Conservation (phyloP, 345 rosid genomes). For the Eucalyptus polybractea region DNA sequence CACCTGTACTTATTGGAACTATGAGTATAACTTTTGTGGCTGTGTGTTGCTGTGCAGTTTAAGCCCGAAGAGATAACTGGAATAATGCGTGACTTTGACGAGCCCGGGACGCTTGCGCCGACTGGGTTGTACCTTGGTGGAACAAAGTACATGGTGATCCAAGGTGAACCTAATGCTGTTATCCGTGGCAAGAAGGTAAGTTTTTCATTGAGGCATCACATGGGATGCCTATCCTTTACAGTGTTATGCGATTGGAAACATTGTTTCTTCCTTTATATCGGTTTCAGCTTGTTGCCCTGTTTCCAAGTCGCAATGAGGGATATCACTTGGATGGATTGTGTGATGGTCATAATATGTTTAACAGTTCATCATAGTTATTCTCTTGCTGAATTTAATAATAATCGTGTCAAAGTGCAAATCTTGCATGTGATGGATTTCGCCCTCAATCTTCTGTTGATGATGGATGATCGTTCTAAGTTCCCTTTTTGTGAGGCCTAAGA, state of each 20-base stretch:
- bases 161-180: constrained; percentile 31
- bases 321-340: neutral
- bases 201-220: neutral
- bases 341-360: neutral
- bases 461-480: neutral
- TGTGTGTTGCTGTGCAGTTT: neutral
- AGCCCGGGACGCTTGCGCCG: constrained; percentile 33
- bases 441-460: neutral
- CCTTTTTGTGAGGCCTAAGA: neutral
- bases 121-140: constrained; percentile 31
- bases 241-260: neutral
- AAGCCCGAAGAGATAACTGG: constrained; percentile 13
- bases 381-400: neutral
- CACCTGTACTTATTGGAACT: neutral
- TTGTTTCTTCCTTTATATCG: neutral
- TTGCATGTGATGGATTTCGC: neutral
- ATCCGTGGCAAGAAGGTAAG: constrained; percentile 36
- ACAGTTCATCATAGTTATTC: neutral
- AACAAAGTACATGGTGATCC: constrained; percentile 38
- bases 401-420: neutral
- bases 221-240: neutral
- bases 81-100: constrained; percentile 19
- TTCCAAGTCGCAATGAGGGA: neutral
- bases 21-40: neutral
- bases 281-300: neutral